Conservation (phyloP, 495 filamentous ascomycete genomes). For the Cairneyella variabilis region DNA sequence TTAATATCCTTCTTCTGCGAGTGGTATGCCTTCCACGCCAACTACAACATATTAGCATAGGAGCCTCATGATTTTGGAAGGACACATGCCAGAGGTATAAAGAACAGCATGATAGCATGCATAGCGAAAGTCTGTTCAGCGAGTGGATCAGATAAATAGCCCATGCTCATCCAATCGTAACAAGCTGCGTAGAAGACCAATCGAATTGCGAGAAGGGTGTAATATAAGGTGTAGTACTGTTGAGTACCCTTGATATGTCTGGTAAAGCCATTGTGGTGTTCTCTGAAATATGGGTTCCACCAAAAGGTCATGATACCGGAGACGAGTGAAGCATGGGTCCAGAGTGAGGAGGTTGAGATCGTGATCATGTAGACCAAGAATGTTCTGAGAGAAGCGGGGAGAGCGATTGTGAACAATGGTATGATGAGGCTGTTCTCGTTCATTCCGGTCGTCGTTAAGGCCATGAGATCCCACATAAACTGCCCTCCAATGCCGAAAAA, state of each 20-base stretch:
- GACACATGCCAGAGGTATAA: too few species aligned
- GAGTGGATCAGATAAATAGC: too few species aligned
- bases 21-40: too few species aligned
- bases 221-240: constrained; percentile 67
- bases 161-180: too few species aligned
- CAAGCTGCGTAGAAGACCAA: constrained; percentile 50
- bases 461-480: constrained; percentile 45
- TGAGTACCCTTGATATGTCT: constrained; percentile 60
- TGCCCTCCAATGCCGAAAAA: constrained; percentile 50
- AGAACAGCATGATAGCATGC: too few species aligned
- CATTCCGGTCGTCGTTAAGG: too few species aligned
- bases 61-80: too few species aligned
- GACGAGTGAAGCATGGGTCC: constrained; percentile 38
- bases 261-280: constrained; percentile 58
- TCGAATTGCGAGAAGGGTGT: constrained; percentile 55
- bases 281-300: constrained; percentile 72
- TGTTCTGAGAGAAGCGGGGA: not conserved
- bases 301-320: constrained; percentile 57
- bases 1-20: too few species aligned
- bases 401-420: not conserved
- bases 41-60: too few species aligned
- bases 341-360: not conserved
- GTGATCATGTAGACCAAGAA: not conserved
- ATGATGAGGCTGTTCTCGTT: too few species aligned
- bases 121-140: too few species aligned